Evolutionary conservation across 2,329 filamentous ascomycete species (phyloP).

Genomic region (Stagonosporopsis rhizophila): DNA sequence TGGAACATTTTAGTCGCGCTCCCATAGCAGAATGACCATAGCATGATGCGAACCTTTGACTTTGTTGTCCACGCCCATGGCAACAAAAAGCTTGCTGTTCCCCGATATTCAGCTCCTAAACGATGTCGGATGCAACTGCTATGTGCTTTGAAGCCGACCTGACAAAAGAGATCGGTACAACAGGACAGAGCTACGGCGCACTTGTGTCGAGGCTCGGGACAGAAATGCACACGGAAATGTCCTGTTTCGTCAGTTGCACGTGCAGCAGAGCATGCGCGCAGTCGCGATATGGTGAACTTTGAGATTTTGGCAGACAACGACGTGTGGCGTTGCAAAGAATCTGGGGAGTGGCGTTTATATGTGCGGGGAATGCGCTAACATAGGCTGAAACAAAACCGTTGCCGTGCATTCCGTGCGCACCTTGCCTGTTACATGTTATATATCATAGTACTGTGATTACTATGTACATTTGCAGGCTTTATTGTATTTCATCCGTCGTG

Average conservation of each 20-base stretch:
- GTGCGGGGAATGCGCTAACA: background rate
- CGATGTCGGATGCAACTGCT: background rate
- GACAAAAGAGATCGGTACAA: background rate
- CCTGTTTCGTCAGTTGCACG: background rate
- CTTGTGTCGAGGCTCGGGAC: background rate
- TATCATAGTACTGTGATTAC: background rate
- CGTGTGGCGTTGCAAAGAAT: background rate
- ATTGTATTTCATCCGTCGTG: background rate
- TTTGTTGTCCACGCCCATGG: background rate
- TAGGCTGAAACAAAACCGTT: slow-evolving; percentile 1
- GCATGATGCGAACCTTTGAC: background rate
- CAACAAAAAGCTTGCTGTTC: background rate
- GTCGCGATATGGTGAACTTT: background rate
- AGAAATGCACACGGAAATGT: background rate
- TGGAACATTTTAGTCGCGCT: background rate
- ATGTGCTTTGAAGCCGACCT: background rate
- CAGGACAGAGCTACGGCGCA: background rate
- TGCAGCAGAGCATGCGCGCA: background rate
- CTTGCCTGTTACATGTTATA: background rate
- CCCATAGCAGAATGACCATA: background rate
- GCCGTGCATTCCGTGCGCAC: background rate
- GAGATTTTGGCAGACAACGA: background rate
- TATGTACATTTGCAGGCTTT: background rate
- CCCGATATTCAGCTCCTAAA: background rate
- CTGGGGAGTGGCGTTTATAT: slow-evolving; percentile 6